Percentiles rank a stretch among this genome's conserved stretches.
Evolutionary conservation across 2,329 filamentous ascomycete genomes (phyloP).

Genomic region (Monosporascus cannonballus): DNA sequence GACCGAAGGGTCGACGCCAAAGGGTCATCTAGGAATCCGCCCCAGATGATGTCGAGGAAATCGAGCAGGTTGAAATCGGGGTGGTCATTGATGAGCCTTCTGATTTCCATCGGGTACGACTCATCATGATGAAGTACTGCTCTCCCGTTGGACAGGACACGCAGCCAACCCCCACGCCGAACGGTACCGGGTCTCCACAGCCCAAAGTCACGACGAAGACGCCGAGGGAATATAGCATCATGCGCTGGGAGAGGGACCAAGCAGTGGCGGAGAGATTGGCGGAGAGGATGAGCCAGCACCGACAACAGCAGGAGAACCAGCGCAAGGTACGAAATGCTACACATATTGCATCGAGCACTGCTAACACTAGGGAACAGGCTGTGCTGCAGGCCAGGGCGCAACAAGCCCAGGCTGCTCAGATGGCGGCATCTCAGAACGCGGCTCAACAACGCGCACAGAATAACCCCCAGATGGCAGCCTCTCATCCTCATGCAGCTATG

Average conservation of each 20-base stretch:
- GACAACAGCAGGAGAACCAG: constrained; percentile 47
- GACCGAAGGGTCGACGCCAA: too few species aligned
- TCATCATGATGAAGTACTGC: too few species aligned
- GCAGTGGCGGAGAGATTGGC: constrained; percentile 54
- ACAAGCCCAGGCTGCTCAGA: constrained; percentile 37
- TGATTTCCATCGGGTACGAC: too few species aligned
- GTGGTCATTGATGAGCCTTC: too few species aligned
- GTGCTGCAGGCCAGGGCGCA: constrained; percentile 42
- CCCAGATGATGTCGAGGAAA: too few species aligned
- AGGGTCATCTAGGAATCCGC: too few species aligned
- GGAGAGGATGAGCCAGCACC: constrained; percentile 51
- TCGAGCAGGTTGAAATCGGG: too few species aligned
- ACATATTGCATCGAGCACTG: constrained; percentile 11
- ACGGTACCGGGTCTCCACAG: too few species aligned
- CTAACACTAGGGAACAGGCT: constrained; percentile 28
- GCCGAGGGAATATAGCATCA: constrained; percentile 81
- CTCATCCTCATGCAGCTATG: constrained; percentile 27
- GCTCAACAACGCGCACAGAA: constrained; percentile 30
- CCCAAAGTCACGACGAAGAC: constrained; percentile 57
- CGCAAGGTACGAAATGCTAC: constrained; percentile 42
- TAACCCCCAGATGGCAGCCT: constrained; percentile 27
- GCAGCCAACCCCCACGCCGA: too few species aligned
- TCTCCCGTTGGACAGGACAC: too few species aligned
- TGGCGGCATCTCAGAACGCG: constrained; percentile 35
- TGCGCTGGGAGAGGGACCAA: constrained; percentile 83